Conservation (phyloP, 2,329 filamentous ascomycete species). For the Botrytis deweyae region DNA sequence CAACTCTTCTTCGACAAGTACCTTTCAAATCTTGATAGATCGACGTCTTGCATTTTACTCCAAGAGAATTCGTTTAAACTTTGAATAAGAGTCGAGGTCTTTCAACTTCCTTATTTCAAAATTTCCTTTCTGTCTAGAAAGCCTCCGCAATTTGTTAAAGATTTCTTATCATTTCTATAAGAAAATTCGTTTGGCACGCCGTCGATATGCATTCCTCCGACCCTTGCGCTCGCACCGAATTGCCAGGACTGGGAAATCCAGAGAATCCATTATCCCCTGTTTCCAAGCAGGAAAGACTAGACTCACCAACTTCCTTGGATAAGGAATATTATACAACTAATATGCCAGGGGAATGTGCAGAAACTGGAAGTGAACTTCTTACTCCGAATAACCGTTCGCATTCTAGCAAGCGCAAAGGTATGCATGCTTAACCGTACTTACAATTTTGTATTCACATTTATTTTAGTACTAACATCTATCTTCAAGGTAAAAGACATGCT, state of each 20-base stretch:
- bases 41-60: neutral
- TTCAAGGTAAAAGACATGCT: neutral
- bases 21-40: neutral
- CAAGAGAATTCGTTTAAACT: neutral
- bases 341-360: too few species aligned
- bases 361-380: neutral
- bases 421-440: neutral
- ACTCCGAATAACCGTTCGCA: accelerated
- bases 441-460: neutral
- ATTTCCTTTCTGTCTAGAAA: neutral
- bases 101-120: neutral
- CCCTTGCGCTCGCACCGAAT: neutral
- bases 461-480: neutral
- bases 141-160: neutral
- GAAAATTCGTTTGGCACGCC: neutral
- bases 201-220: neutral
- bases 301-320: neutral
- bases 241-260: neutral
- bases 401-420: neutral
- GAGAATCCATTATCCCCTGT: neutral
- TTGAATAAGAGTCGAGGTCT: neutral
- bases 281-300: neutral
- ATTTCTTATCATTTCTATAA: neutral
- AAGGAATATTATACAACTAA: too few species aligned
- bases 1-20: neutral